phyloP scores from a whole-genome alignment of 139 green algal genomes.

The Mychonastes homosphaera region DNA sequence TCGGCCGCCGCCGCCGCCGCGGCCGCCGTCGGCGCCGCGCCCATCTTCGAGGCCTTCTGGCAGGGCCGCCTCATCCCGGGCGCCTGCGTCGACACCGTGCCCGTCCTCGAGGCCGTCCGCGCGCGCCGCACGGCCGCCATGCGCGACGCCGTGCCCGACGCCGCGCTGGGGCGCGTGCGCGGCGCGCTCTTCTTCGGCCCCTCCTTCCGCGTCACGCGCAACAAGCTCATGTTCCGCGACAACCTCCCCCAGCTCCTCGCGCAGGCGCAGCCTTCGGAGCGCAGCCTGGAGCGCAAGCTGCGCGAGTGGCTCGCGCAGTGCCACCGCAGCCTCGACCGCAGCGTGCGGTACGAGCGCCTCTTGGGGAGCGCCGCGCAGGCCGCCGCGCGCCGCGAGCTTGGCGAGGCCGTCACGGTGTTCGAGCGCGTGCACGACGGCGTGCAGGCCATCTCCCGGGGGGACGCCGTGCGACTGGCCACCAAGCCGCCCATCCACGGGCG shows the following conservation, averaged over 20 bases:
- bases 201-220: constrained; percentile 61
- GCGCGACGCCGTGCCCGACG: constrained; percentile 55
- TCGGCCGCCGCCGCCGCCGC: constrained; percentile 7
- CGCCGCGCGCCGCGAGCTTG: constrained; percentile 13
- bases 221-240: constrained; percentile 66
- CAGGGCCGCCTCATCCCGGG: constrained; percentile 65
- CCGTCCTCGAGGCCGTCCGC: constrained; percentile 52
- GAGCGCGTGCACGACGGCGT: constrained; percentile 34
- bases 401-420: constrained; percentile 51
- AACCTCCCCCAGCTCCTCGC: constrained; percentile 52
- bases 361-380: constrained; percentile 27
- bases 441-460: constrained; percentile 24
- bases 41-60: constrained; percentile 67
- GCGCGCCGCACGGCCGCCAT: constrained; percentile 32
- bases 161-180: constrained; percentile 49
- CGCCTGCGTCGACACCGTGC: constrained; percentile 50
- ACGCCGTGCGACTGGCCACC: constrained; percentile 45
- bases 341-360: constrained; percentile 37
- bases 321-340: constrained; percentile 58
- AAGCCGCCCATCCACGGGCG: constrained; percentile 43
- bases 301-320: constrained; percentile 56
- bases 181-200: constrained; percentile 73
- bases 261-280: constrained; percentile 26
- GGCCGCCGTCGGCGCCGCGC: constrained; percentile 5
- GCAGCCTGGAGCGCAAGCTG: constrained; percentile 45